Conservation (phyloP, 2,329 filamentous ascomycete genomes). For the Pyricularia grisea region DNA sequence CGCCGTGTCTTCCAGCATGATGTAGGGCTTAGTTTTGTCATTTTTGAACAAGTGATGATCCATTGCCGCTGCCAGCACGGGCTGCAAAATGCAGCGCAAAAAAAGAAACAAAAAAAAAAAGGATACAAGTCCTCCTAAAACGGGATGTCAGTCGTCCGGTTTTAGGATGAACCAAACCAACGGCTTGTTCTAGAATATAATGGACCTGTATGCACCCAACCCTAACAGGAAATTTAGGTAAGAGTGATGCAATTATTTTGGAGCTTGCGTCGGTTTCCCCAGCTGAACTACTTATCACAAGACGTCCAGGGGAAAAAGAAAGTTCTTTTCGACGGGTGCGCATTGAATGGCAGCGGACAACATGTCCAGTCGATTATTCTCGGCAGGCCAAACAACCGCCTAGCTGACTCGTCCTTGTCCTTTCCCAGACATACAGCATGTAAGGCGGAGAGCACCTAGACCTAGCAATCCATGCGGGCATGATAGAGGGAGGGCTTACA, state of each 20-base stretch:
- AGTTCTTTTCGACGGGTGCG: not conserved
- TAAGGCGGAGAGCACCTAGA: not conserved
- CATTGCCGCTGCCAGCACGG: not conserved
- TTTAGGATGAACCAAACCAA: not conserved
- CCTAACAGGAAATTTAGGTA: not conserved
- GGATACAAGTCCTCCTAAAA: not conserved
- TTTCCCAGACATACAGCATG: not conserved
- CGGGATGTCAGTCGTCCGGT: not conserved
- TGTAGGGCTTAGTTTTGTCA: not conserved
- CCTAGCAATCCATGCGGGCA: not conserved
- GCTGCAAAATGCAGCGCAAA: not conserved
- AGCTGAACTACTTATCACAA: not conserved
- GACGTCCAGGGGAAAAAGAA: not conserved
- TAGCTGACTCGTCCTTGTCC: not conserved
- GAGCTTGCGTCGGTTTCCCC: not conserved
- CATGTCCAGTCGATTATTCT: not conserved
- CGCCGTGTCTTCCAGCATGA: not conserved
- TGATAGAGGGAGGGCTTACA: not conserved
- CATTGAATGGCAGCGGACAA: not conserved
- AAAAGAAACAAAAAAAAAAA: not conserved
- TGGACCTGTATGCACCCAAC: not conserved
- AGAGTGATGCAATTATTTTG: not conserved
- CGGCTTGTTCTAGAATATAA: not conserved
- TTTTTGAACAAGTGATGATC: not conserved
- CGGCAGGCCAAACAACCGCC: not conserved